Evolutionary conservation across 2,329 filamentous ascomycete species (phyloP), one percentile per base, ranked within the genome.

Genomic region (Aspergillus novofumigatus): DNA sequence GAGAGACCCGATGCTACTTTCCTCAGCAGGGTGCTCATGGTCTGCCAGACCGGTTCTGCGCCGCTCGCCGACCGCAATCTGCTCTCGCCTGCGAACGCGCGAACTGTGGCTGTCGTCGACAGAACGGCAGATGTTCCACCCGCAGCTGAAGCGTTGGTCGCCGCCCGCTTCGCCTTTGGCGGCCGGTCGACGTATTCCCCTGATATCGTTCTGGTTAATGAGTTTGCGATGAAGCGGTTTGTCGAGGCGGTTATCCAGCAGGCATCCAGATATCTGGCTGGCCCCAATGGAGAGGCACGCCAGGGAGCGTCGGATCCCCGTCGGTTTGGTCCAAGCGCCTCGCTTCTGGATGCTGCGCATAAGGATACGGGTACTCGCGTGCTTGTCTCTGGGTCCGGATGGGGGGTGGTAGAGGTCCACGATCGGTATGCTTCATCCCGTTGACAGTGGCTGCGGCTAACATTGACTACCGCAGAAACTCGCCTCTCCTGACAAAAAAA

Each of bases 161-260:
- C 72, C 0, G 83, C 85, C 1, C 76, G 83, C 2, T 83, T 86
- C 62, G 71, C 72, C 14, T 83, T 85, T 29, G 75, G 80, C 1
- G 84, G 84, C 2, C 75, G 70, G 2, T 86, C 84, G 1, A 78
- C 83, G 0, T 87, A 87, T 64, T 81, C 83, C 0, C 86, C 86
- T 0, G 85, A 88, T 63, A 29, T 86, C 0, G 81, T 88, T 0
- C 70, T 87, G 0, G 84, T 88, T n/a, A 86, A 88, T 58, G 85
- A 88, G 60, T 88, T 81, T 57, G 75, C 78, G 3, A 82, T 82
- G 71, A 76, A 80, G 54, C 75, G 77, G 0, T 86, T 87, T 60
- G 67, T 84, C 0, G 75, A 80, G 49, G 79, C 80, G 0, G 75
- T 80, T 4, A 67, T 79, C 14, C 71, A 73, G 41, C 74, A 79